Conservation (phyloP, 2,329 filamentous ascomycete species). For the Fragosphaeria purpurea region DNA sequence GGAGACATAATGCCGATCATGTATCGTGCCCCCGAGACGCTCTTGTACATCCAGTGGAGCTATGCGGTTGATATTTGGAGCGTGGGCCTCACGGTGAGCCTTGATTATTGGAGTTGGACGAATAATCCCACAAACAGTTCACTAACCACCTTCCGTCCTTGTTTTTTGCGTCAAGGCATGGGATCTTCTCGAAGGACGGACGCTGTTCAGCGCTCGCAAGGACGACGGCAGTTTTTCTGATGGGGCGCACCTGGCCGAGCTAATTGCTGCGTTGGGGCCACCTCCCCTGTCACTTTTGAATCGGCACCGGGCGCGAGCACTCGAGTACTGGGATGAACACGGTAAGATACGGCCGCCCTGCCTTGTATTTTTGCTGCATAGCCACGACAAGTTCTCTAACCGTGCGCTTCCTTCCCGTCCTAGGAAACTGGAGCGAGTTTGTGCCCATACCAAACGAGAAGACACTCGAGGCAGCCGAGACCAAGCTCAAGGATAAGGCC, state of each 20-base stretch:
- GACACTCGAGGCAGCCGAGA: background rate
- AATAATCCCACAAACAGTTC: too few relatives aligned
- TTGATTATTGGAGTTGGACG: background rate
- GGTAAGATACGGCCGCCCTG: too few relatives aligned
- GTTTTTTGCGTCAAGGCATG: background rate
- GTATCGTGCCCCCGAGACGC: background rate
- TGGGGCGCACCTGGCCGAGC: background rate
- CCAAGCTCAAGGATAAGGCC: background rate
- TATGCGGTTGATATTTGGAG: slow-evolving; percentile 1
- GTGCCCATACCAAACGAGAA: background rate
- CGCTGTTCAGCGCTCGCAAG: background rate
- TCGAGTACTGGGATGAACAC: background rate
- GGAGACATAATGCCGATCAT: background rate
- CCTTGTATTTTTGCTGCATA: background rate
- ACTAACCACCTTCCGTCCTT: too few relatives aligned
- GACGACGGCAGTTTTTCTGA: slow-evolving; percentile 1
- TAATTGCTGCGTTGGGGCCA: background rate
- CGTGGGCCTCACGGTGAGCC: background rate
- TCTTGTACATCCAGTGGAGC: slow-evolving; percentile 1
- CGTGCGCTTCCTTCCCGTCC: background rate
- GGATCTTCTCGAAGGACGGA: background rate
- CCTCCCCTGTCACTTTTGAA: background rate
- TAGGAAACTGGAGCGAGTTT: background rate
- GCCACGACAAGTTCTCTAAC: too few relatives aligned
- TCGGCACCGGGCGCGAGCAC: background rate